A percentile compares a stretch with the other conserved stretches of the same genome.
phyloP scores from a whole-genome alignment of 2,329 filamentous ascomycete species.

The Aphanoascus verrucosus region DNA sequence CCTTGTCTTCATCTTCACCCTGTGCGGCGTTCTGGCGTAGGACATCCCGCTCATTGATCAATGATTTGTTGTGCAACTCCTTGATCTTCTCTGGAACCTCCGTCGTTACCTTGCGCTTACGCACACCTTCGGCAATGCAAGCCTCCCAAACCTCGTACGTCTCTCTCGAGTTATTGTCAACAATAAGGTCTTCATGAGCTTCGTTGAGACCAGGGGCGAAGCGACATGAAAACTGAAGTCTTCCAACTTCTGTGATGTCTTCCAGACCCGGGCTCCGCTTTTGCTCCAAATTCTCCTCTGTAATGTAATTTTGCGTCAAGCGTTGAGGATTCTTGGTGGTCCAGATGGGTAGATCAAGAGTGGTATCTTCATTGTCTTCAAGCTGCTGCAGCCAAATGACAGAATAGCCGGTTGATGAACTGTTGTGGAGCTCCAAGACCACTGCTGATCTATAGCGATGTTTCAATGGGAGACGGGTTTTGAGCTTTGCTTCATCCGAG shows the following conservation, averaged over 20 bases:
- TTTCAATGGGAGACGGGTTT: constrained; percentile 72
- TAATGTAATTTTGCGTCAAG: constrained; percentile 86
- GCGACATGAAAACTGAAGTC: constrained; percentile 64
- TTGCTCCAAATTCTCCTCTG: constrained; percentile 58
- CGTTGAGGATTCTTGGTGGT: constrained; percentile 63
- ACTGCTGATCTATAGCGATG: constrained; percentile 83
- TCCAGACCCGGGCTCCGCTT: constrained; percentile 58
- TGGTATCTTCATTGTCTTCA: constrained; percentile 63
- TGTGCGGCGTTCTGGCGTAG: constrained; percentile 57
- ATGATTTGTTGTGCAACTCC: constrained; percentile 67
- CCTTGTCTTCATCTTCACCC: constrained; percentile 35
- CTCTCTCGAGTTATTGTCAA: constrained; percentile 79
- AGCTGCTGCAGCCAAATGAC: constrained; percentile 79
- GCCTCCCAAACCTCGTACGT: constrained; percentile 93
- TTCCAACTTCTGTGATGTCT: constrained; percentile 67
- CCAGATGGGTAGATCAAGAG: constrained; percentile 87
- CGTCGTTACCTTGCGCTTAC: constrained; percentile 56
- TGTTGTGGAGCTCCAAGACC: constrained; percentile 78
- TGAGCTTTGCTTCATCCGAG: constrained; percentile 40
- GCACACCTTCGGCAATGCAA: constrained; percentile 76
- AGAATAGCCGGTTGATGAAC: constrained; percentile 63
- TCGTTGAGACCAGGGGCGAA: constrained; percentile 89
- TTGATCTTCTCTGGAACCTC: constrained; percentile 64
- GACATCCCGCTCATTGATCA: constrained; percentile 70
- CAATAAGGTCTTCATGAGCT: constrained; percentile 70